Evolutionary conservation across 2,329 filamentous ascomycete species (phyloP), one percentile per base, ranked within the genome.

Genomic region (Scedosporium boydii): DNA sequence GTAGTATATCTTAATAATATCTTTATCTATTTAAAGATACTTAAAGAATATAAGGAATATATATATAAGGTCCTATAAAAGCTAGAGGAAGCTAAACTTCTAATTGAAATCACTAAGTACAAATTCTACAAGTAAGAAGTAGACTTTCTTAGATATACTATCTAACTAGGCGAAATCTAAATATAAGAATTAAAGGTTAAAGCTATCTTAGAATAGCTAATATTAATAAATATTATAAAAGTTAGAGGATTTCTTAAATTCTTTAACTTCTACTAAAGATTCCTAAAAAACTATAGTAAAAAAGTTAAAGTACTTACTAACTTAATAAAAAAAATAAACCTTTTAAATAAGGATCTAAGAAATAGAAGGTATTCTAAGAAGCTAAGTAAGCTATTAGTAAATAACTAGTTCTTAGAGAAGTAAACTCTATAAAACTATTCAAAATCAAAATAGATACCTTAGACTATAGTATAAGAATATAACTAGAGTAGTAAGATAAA

Each of bases 151-250:
- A n/a, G n/a, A n/a, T n/a, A n/a, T n/a, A n/a, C n/a, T n/a, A n/a
- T n/a, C n/a, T n/a, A n/a, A n/a, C n/a, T n/a, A n/a, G n/a, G n/a
- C n/a, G n/a, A n/a, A n/a, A n/a, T n/a, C n/a, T n/a, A n/a, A n/a
- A n/a, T n/a, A n/a, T n/a, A n/a, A n/a, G n/a, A n/a, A n/a, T n/a
- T n/a, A n/a, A n/a, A n/a, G n/a, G n/a, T n/a, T n/a, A n/a, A n/a
- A n/a, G n/a, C n/a, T n/a, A n/a, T n/a, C n/a, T n/a, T n/a, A 44
- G 14, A 60, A 65, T 59, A 26, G 61, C 44, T 44, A 64, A 63
- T 62, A 64, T 61, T 18, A 26, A 41, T 56, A 65, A 48, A 48
- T 60, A 41, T 29, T 64, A 56, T 44, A 42, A 60, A 61, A 62
- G 55, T 60, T 55, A 56, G 53, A 58, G n/a, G 59, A 51, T 61